Percentiles rank a stretch among this genome's conserved stretches.
Conservation (phyloP, 1,284 basidiomycete species). For the Austroboletus niveus region DNA sequence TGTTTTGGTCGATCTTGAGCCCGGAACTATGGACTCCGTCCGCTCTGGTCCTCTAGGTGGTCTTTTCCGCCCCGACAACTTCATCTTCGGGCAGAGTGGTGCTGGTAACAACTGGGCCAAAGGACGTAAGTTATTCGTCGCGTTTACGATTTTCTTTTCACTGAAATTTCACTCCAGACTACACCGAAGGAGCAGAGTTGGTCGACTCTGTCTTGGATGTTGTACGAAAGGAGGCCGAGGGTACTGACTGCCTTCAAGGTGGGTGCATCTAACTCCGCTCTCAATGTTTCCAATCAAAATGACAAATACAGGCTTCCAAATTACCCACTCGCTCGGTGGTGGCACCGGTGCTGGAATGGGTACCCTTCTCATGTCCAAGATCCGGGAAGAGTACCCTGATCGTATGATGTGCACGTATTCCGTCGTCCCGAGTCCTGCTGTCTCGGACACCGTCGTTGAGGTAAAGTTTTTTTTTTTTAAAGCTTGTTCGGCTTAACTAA, state of each 20-base stretch:
- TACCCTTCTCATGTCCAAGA: constrained; percentile 87
- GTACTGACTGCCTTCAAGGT: constrained; percentile 92
- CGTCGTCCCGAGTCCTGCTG: constrained; percentile 92
- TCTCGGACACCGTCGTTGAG: constrained; percentile 97
- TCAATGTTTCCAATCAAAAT: background rate
- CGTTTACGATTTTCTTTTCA: background rate
- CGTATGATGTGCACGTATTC: constrained; percentile 99
- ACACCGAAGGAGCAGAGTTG: constrained; percentile 95
- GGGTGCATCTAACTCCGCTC: constrained; percentile 13
- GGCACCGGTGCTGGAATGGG: constrained; percentile 96
- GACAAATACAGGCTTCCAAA: constrained; percentile 76
- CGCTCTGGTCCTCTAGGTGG: constrained; percentile 80
- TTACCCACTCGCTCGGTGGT: constrained; percentile 95
- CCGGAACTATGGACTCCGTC: constrained; percentile 96
- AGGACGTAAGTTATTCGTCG: constrained; percentile 64
- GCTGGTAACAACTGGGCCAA: constrained; percentile 98
- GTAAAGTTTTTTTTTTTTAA: constrained; percentile 25
- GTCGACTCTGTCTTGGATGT: constrained; percentile 92
- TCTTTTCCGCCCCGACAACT: constrained; percentile 96
- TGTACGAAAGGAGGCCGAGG: constrained; percentile 87
- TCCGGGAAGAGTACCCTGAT: constrained; percentile 92
- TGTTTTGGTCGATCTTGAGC: constrained; percentile 92
- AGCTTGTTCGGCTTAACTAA: background rate
- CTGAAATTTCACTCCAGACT: constrained; percentile 51
- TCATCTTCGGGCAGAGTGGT: constrained; percentile 86